Conservation (phyloP, 2,329 filamentous ascomycete genomes). For the Botrytis pseudocinerea region DNA sequence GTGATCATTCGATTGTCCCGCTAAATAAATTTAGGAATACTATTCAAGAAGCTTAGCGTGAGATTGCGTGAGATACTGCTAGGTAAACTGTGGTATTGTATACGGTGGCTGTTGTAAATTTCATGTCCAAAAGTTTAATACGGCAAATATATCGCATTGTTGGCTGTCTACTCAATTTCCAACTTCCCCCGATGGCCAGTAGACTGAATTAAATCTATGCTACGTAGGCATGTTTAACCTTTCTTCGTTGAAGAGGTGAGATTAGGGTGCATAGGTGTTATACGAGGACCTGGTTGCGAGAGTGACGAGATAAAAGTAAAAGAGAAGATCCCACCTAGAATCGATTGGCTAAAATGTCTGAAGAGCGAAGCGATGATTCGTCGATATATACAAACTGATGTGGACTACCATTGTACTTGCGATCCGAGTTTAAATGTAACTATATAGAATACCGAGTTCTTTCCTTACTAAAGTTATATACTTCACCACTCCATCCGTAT, state of each 20-base stretch:
- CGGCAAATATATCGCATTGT: background rate
- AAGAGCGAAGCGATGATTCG: background rate
- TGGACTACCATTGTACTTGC: no score
- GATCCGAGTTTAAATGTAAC: no score
- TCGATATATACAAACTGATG: background rate
- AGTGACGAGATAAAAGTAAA: background rate
- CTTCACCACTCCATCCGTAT: background rate
- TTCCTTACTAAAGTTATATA: no score
- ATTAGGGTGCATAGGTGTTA: rapidly evolving
- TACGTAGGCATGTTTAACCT: background rate
- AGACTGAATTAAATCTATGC: rapidly evolving
- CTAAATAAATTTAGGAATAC: background rate
- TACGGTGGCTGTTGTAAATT: background rate
- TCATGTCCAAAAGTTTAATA: background rate
- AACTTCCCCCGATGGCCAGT: background rate
- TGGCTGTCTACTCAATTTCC: background rate
- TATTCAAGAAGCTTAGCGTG: background rate
- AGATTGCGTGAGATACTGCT: background rate
- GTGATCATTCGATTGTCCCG: background rate
- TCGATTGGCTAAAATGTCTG: background rate
- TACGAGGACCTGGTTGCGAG: background rate
- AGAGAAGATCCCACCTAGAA: background rate
- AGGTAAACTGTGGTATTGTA: rapidly evolving
- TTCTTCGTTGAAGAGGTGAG: background rate
- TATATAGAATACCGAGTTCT: no score